Evolutionary conservation across 495 filamentous ascomycete genomes (phyloP).

Genomic region (Oleoguttula mirabilis): DNA sequence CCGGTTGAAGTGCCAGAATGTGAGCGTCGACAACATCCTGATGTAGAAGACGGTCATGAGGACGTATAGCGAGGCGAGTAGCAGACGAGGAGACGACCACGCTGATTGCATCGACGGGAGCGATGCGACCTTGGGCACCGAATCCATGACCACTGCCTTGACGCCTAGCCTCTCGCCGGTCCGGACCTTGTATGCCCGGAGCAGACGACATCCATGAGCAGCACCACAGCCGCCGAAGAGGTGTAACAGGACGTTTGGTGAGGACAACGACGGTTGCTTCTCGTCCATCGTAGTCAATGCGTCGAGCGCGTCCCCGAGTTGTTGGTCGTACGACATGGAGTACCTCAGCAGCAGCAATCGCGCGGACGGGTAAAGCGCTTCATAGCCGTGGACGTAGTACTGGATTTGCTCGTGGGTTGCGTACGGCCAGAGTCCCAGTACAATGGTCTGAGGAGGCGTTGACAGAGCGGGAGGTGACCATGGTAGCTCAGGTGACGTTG

Average conservation of each 20-base stretch:
- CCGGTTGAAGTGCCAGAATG: conserved; percentile 5
- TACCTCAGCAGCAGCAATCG: conserved; percentile 8
- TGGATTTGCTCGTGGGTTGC: conserved; percentile 7
- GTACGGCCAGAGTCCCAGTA: conserved; percentile 15
- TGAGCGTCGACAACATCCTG: conserved; percentile 2
- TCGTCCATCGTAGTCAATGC: conserved; percentile 2
- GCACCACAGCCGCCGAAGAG: conserved; percentile 11
- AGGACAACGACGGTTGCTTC: background rate
- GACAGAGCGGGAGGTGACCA: background rate
- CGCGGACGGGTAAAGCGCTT: conserved; percentile 8
- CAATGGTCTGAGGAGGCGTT: conserved; percentile 8
- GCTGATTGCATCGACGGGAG: conserved; percentile 1
- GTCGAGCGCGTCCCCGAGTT: conserved; percentile 5
- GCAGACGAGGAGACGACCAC: background rate
- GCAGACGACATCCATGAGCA: conserved; percentile 8
- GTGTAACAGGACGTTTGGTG: conserved; percentile 11
- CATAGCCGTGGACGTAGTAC: conserved; percentile 10
- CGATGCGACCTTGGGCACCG: background rate
- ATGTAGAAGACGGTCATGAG: conserved; percentile 6
- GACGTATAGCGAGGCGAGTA: conserved; percentile 6
- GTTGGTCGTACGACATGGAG: conserved; percentile 4
- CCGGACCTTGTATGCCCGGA: conserved; percentile 7
- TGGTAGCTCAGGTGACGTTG: background rate
- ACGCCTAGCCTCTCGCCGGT: conserved; percentile 1
- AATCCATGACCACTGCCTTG: conserved; percentile 12